Base-by-base conservation (phyloP, 306 rosid species). In the Quercus variabilis region DNA sequence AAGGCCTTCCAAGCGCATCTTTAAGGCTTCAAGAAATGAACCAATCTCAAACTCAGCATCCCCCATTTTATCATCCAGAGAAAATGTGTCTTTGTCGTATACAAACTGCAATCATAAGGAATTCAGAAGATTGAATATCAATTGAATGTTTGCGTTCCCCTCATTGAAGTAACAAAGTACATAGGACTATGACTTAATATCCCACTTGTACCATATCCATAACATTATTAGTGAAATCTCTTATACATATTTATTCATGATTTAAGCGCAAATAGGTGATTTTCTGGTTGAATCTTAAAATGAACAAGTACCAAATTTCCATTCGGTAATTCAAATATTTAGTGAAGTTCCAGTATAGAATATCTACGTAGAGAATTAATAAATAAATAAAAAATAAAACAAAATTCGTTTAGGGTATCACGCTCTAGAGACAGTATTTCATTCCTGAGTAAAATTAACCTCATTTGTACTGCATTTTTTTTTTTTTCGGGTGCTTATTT, bases 41-140 rank as follows among this genome's bases (percentile, higher is more conserved):
- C 83, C 83, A 17, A 89, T 85, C 9, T 75, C 83, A 80, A 94
- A 88, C 82, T 92, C 97, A 6, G 97, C 97, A 23, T 92, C 92
- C 25, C 98, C 98, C 97, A 94, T 88, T 83, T 85, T 92, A 83
- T 94, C 98, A 65, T 94, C 98, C 1, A 87, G 68, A 70, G 85
- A 83, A 13, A 94, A 91, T 28, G 25, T 74, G 76, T 94, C 97
- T 72, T 55, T 92, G 71, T 94, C 98, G 54, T 92, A 91, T 75
- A 94, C 97, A 60, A 43, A 74, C 91, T 94, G 95, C 78, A 82
- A 59, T 20, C 69, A 72, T 20, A 75, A 4, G 19, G 64, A 31
- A 75, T 15, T 19, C 25, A 38, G 9, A 14, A 63, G 41, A 13
- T 8, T 63, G 26, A 63, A 23, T 63, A 30, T 18, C 69, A 14